Base-by-base conservation (phyloP, 2,329 filamentous ascomycete species). In the Colletotrichum somersetense region DNA sequence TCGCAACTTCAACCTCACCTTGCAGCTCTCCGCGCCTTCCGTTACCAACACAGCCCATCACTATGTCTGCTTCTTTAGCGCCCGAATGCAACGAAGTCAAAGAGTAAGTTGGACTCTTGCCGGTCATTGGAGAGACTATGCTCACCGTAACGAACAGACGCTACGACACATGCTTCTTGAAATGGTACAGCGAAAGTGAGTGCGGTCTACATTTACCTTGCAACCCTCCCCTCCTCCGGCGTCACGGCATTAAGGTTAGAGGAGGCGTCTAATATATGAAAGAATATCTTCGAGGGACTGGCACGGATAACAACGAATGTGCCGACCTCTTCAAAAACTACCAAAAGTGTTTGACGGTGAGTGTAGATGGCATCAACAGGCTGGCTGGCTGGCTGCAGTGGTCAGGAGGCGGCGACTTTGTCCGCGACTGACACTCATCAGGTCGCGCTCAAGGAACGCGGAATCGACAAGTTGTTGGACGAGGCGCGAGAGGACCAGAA, bases 141-240 rank as follows among this genome's bases (percentile, higher is more conserved):
- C 61, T 63, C 55, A 42, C 30, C 46, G 63, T 77, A 67, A 73
- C 73, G 53, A 18, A 3, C 73, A 98, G 95, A 81, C 93, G 92
- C 77, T 99, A 99, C 80, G 96, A 99, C 82, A 95, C 92, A 64
- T 99, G 96, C 84, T 99, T 99, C 81, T 85, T 99, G 75, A 98
- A 97, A 84, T 99, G 96, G 96, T 99, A 99, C 82, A 98, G 95
- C 80, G 96, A 99, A 84, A 98, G 96, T 98, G 87, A 71, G 92
- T 48, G 92, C 82, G 40, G 58, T 82, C 40, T 18, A 33, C 7
- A 20, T 75, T 40, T 26, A 8, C 35, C 65, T 62, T 38, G 23
- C 46, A 48, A 48, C 5, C 5, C 14, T 14, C 40, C 40, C 40
- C 40, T 2, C 35, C 35, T 44, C 35, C n/a, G 2, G 35, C 35